phyloP scores from a whole-genome alignment of 2,329 filamentous ascomycete species.

The Cercospora citrullina region DNA sequence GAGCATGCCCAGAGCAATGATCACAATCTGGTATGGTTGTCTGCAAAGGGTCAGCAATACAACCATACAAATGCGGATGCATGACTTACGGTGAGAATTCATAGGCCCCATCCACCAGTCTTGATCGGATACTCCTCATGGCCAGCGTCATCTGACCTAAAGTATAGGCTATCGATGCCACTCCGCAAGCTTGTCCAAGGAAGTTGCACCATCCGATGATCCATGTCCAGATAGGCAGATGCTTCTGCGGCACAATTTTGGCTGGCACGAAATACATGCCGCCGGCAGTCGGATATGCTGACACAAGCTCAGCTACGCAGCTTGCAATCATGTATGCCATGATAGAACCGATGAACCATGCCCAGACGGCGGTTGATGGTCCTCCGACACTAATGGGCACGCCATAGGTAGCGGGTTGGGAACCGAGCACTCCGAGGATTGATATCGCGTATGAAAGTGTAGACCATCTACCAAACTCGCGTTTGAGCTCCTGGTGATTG shows the following conservation, averaged over 20 bases:
- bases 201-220: conserved; percentile 65
- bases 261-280: conserved; percentile 70
- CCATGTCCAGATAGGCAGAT: conserved; percentile 65
- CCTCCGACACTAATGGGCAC: conserved; percentile 60
- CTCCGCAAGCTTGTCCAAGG: conserved; percentile 63
- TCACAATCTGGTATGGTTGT: conserved; percentile 58
- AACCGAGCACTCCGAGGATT: conserved; percentile 64
- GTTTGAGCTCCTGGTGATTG: conserved; percentile 54
- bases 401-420: conserved; percentile 63
- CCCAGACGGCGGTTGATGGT: conserved; percentile 65
- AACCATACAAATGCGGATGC: background rate
- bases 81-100: conserved; percentile 57
- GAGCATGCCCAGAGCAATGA: conserved; percentile 58
- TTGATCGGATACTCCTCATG: conserved; percentile 61
- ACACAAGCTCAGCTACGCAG: conserved; percentile 66
- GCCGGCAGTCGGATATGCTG: conserved; percentile 65
- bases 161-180: conserved; percentile 63
- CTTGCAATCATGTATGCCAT: conserved; percentile 66
- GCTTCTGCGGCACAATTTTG: conserved; percentile 59
- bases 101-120: conserved; percentile 52
- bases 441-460: conserved; percentile 67
- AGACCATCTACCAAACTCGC: conserved; percentile 67
- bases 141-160: conserved; percentile 66
- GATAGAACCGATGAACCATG: conserved; percentile 63
- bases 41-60: conserved; percentile 41